phyloP scores from a whole-genome alignment of 176 grass and related monocot species.

The Poa annua region DNA sequence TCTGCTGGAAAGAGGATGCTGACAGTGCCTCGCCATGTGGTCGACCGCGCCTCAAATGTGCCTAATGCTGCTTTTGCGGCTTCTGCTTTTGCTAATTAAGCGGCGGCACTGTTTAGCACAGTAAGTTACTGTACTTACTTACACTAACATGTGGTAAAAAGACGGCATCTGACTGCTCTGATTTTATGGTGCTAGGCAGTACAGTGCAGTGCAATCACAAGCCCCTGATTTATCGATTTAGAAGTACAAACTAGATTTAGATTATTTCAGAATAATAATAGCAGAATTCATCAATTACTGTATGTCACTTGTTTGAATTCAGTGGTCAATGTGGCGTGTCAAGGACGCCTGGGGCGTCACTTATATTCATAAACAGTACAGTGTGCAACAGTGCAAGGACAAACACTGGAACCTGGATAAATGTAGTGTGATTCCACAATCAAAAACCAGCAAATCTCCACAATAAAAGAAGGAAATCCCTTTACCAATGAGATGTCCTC shows the following conservation, averaged over 20 bases:
- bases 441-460: no score
- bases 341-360: not conserved
- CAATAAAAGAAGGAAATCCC: not conserved
- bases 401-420: not conserved
- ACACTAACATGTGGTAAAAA: not conserved
- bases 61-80: not conserved
- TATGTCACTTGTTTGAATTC: not conserved
- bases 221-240: no score
- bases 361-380: not conserved
- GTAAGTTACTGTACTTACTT: not conserved
- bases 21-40: conserved; percentile 41
- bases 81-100: not conserved
- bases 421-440: not conserved
- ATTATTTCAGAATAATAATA: no score
- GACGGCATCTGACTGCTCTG: not conserved
- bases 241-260: no score
- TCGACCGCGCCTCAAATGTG: not conserved
- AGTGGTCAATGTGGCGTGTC: not conserved
- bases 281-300: no score
- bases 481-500: not conserved
- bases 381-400: not conserved
- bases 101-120: not conserved
- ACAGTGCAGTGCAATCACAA: not conserved
- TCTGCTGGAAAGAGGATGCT: conserved; percentile 44
- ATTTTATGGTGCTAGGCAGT: not conserved